Evolutionary conservation across 2,329 filamentous ascomycete genomes (phyloP), one percentile per base, ranked within the genome.

Genomic region (Talaromyces sp.): DNA sequence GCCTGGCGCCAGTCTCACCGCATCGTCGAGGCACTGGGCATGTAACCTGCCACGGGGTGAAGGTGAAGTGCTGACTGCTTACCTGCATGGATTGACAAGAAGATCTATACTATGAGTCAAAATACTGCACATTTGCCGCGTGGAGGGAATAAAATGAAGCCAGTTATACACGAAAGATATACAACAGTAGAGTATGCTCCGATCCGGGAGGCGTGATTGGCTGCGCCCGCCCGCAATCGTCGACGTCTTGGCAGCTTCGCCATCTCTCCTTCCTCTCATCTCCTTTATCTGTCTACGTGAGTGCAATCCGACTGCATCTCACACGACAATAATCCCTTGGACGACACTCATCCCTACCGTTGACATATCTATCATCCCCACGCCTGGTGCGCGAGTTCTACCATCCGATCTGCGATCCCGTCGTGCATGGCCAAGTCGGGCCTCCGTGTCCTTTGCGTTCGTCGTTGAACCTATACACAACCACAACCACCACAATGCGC

Each of bases 401-500:
- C 44, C n/a, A 19, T 25, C 44, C 44, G 44, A 47, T 47, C 44
- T 9, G 44, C 19, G n/a, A 47, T 47, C 17, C 39, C 19, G 33
- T 36, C 15, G 15, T 47, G 9, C 8, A 47, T 47, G 44, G 44
- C 44, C 44, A 47, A 47, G 19, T 47, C 44, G n/a, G 44, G 44
- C 44, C 11, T 42, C 25, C 49, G 54, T 28, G 44, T 53, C 33
- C 39, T 58, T 28, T 53, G 59, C 51, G 39, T 52, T 56, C 22
- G 56, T 51, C 60, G 28, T 61, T 57, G 49, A 56, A 54, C 25
- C 55, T 55, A 28, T 28, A 33, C 19, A 30, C 39, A 25, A 27
- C 32, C 19, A 30, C 39, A 25, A 30, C 27, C 13, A 28, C 28
- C 17, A 62, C 58, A 9, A 71, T 71, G 70, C 69, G 68, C 63